Evolutionary conservation across 179 eudicot genomes (phyloP).

Genomic region (Actinidia arguta): DNA sequence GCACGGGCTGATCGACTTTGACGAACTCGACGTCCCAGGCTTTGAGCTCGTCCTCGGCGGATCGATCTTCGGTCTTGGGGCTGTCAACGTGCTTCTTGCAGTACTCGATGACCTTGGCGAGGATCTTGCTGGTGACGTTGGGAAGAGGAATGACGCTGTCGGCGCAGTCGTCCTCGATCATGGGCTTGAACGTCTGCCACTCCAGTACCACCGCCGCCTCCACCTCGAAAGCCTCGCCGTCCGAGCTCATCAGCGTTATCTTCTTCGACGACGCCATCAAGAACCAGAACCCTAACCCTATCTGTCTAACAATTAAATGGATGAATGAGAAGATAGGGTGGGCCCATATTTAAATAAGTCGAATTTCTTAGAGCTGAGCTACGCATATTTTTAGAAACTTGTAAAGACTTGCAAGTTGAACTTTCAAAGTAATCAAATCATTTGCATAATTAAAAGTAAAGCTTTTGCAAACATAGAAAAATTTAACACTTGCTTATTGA

Average conservation of each 20-base stretch:
- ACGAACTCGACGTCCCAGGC: slow-evolving; percentile 62
- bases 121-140: slow-evolving; percentile 57
- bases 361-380: too few relatives aligned
- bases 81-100: slow-evolving; percentile 63
- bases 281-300: too few relatives aligned
- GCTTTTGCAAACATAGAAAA: too few relatives aligned
- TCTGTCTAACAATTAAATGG: too few relatives aligned
- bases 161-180: slow-evolving; percentile 62
- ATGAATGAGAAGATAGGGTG: too few relatives aligned
- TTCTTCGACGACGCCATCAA: slow-evolving; percentile 49
- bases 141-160: slow-evolving; percentile 59
- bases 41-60: slow-evolving; percentile 55
- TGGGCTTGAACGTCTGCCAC: slow-evolving; percentile 61
- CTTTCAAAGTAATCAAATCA: too few relatives aligned
- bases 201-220: slow-evolving; percentile 53
- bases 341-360: too few relatives aligned
- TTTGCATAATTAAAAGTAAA: too few relatives aligned
- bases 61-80: slow-evolving; percentile 39
- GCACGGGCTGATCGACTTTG: slow-evolving; percentile 64
- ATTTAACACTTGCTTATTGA: too few relatives aligned
- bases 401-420: too few relatives aligned
- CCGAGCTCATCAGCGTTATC: slow-evolving; percentile 50
- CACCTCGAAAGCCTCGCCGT: slow-evolving; percentile 63
- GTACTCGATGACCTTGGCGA: slow-evolving; percentile 66
- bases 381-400: too few relatives aligned